Evolutionary conservation across 176 grass and related monocot genomes (phyloP), one percentile per base, ranked within the genome.

Genomic region (Guadua angustifolia): DNA sequence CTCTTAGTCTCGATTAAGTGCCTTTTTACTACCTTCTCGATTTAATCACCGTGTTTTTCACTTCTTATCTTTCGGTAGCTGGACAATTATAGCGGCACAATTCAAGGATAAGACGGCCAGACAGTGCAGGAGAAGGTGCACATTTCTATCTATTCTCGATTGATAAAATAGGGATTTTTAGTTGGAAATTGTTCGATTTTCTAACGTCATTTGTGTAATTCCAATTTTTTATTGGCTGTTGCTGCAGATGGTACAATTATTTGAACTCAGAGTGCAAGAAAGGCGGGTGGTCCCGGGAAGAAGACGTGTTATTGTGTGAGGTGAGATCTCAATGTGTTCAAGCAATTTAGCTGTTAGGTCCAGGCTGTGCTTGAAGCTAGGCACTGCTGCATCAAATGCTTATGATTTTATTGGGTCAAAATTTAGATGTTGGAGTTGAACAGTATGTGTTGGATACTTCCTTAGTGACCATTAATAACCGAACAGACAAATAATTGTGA

Each of bases 251-350:
- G 97, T 92, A 92, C 64, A 94, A 92, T 78, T 99, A 96, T 71
- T 86, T 99, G 88, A 99, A 99, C 91, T 89, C 93, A 2, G 97
- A 99, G 75, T 99, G 93, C 73, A 99, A 99, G 83, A 99, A 94
- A 92, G 97, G 97, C 11, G 97, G 97, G 47, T 99, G 97, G 93
- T 99, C 97, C 29, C 24, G 43, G 32, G 93, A 95, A 89, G 97
- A 99, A 78, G 93, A 99, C 66, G 88, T 92, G 83, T 88, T 99
- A 33, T 73, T 95, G 70, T 96, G 91, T 75, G 97, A 99, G 93
- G 97, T 99, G 92, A 83, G 82, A 83, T 78, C 49, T 82, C 75
- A 53, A 26, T 90, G 59, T 89, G 19, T 74, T 69, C 10, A 79
- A 60, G 25, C 50, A 44, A 44, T 19, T 19, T 25, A 55, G 42